Base-by-base conservation (phyloP, 1,284 basidiomycete species). In the Trichosporon ovoides region DNA sequence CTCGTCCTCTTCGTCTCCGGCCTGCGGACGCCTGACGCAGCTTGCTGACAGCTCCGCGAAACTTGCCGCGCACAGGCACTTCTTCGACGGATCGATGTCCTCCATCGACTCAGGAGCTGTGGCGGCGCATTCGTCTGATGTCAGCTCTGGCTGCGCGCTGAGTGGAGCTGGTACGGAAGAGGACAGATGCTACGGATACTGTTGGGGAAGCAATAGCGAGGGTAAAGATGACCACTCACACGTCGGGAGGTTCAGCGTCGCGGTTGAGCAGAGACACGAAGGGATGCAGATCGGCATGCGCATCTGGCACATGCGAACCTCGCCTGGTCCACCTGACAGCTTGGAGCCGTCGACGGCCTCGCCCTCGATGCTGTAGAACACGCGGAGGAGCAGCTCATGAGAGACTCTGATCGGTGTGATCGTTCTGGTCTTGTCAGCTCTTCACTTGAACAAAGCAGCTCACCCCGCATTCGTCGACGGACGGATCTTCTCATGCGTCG, bases 281-380 rank as follows among this genome's bases (percentile, higher is more conserved):
- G 76, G 74, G 33, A 77, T 60, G 11, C 58, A 59, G 31, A 75
- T 58, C 4, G 70, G 68, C 36, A 73, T 57, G 31, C 66, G 72
- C 31, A 76, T 63, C 34, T 65, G 60, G 62, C 76, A 70, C 70
- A 75, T 72, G 28, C 73, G 55, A 52, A 76, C 61, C 53, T 75
- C 74, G 37, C 75, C 75, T 3, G 72, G 72, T 20, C 72, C 71
- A 2, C 66, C 68, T 3, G 40, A 20, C 12, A 72, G 52, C 0
- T 62, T 61, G 28, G 50, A 20, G 5, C 68, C 69, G 12, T 37
- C 20, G 22, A 66, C 58, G 1, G 59, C 60, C 58, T 72, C 64
- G 4, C 72, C 74, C n/a, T 77, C 69, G 13, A 77, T 59, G 5
- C 74, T 74, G 63, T 75, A 77, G 63, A 74, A 76, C 20, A 76